Evolutionary conservation across 257 asterid genomes (phyloP), one percentile per base, ranked within the genome.

Genomic region (Haberlea rhodopensis): DNA sequence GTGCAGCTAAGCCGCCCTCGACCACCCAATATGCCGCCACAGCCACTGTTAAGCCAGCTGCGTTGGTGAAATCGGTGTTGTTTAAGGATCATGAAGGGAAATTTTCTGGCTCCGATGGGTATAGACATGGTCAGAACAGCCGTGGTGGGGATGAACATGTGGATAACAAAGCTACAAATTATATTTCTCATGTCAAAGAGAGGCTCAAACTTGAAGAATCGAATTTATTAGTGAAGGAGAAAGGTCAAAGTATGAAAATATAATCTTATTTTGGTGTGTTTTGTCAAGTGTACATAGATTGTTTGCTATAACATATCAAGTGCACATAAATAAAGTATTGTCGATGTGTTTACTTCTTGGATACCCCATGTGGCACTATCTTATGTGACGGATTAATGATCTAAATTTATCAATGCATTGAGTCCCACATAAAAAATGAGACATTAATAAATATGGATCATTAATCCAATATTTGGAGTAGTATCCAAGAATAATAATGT

Each of bases 101-200:
- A 1, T 63, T 79, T 61, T 62, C 59, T 15, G 60, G 63, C 60
- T 10, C 75, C 22, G 85, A 76, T 15, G 91, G 82, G 29, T 84
- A 80, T 49, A 72, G 72, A 27, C 84, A 80, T 6, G 84, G 83
- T 5, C 78, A 78, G 1, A 32, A 53, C 18, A 85, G 81, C 0
- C 77, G 72, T 0, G 77, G 70, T 0, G 92, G 86, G 3, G 88
- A 87, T 49, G 81, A 70, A 19, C 71, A 75, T 7, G 85, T 86
- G 6, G 95, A 90, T 52, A 68, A 54, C 48, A 91, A 73, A 59
- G 96, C 95, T 29, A 58, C 88, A 18, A 77, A 76, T 63, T 91
- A 78, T 54, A 88, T 88, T 67, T 79, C 73, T 54, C 73, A 62
- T 11, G 88, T 90, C 63, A 85, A 79, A 53, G 87, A 87, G 63